Conservation (phyloP, 768 basidiomycete genomes). For the Trametes meyenii region DNA sequence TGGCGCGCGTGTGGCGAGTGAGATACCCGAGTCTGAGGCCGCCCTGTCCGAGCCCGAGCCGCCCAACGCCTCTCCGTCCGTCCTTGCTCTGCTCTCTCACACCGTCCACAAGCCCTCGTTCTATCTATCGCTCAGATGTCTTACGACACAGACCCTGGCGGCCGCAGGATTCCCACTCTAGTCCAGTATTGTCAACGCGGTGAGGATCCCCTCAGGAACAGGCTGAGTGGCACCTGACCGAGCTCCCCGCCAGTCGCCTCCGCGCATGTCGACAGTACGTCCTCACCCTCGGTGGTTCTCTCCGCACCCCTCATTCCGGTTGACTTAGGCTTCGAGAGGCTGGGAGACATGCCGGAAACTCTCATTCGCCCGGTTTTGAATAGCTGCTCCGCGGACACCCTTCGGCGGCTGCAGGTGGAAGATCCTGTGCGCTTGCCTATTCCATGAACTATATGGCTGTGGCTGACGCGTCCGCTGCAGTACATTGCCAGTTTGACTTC, state of each 20-base stretch:
- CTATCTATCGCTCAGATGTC: constrained; percentile 31
- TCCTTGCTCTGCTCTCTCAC: constrained; percentile 8
- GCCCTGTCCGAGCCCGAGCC: background rate
- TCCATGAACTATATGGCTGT: background rate
- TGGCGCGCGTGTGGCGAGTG: constrained; percentile 11
- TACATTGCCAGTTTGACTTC: constrained; percentile 53
- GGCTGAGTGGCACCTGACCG: constrained; percentile 18
- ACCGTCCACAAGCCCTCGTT: constrained; percentile 18
- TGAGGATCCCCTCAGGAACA: constrained; percentile 38
- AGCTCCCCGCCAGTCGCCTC: constrained; percentile 50
- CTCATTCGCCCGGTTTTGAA: constrained; percentile 76
- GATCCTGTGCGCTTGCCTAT: constrained; percentile 52
- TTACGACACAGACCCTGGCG: constrained; percentile 37
- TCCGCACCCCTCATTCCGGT: constrained; percentile 1
- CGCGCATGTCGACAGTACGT: constrained; percentile 63
- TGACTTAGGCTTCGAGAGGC: constrained; percentile 58
- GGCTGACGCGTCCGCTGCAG: constrained; percentile 11
- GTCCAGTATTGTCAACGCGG: constrained; percentile 75
- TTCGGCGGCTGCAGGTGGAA: constrained; percentile 64
- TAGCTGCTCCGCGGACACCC: constrained; percentile 70
- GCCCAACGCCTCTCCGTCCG: background rate
- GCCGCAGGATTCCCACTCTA: constrained; percentile 59
- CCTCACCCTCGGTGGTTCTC: background rate
- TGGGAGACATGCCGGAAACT: constrained; percentile 66
- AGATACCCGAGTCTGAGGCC: too few species aligned